Evolutionary conservation across 1,139 yeast species (phyloP), one percentile per base, ranked within the genome.

Genomic region (Sugiyamaella novakii): DNA sequence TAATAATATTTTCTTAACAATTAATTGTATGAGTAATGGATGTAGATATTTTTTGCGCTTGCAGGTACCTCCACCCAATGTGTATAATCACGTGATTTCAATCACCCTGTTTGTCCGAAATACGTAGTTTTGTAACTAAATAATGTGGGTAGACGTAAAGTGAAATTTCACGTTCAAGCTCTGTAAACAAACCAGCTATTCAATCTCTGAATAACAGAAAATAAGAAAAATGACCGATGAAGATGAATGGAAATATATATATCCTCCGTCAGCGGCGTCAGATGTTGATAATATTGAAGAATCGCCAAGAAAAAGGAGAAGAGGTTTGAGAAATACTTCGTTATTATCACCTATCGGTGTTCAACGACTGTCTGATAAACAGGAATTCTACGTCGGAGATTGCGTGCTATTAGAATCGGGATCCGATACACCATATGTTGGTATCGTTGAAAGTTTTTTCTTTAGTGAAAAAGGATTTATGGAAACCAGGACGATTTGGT

Each of bases 401-500:
- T 46, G 50, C 30, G 60, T 60, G 8, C 47, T 49, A 7, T 42
- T 60, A 6, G 55, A 51, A 14, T 52, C 61, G 11, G 47, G 41
- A 5, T 36, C 46, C 4, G 58, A 50, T 10, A 49, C 31, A 11
- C 60, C 62, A 11, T 52, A 46, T 35, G 47, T 60, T 17, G 63
- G 55, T 1, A 28, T 59, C 14, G 54, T 60, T 28, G 47, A 49
- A 19, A 52, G 48, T n/a, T 59, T 60, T 37, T 46, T 37, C n/a
- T 51, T 47, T 38, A 46, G 50, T 33, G 35, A 41, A 10, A 50
- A 51, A 8, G 61, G 59, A 3, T 27, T 51, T 15, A 43, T 57
- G 52, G 54, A 54, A 25, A 54, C 54, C 21, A 44, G 35, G 19
- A 42, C 57, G 8, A 24, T 52, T 19, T 60, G 63, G 63, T 56